A percentile compares a stretch with the other conserved stretches of the same genome.
These are phyloP conservation scores for Pleurotus djamor DNA, from an alignment of 768 basidiomycete genomes.

Conservation along the genomic window DNA sequence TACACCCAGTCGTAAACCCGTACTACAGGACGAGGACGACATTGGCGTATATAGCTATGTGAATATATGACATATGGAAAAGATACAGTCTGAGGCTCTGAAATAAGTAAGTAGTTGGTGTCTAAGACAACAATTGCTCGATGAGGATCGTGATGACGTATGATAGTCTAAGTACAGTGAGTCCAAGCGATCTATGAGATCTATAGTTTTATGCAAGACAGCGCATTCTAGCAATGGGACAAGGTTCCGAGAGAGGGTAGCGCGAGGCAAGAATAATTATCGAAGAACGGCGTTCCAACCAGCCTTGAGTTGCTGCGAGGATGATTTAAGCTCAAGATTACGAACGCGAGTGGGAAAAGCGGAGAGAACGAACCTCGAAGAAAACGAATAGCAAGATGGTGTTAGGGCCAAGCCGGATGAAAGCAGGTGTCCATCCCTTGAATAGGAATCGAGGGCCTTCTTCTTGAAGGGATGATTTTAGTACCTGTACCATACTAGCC, in stretches of 20 bases:
- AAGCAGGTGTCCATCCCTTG: constrained; percentile 90
- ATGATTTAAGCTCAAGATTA: background rate
- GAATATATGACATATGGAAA: no score
- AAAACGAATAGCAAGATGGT: constrained; percentile 85
- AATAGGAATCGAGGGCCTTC: constrained; percentile 81
- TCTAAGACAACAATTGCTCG: constrained; percentile 3
- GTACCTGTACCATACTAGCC: constrained; percentile 45
- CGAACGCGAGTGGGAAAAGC: background rate
- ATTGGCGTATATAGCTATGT: no score
- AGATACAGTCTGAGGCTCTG: no score
- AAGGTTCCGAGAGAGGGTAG: background rate
- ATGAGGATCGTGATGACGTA: background rate
- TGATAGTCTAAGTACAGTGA: constrained; percentile 6
- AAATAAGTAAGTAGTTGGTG: background rate
- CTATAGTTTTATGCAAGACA: constrained; percentile 2
- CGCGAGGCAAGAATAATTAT: background rate
- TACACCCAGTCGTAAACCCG: constrained; percentile 32
- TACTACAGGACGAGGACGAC: background rate
- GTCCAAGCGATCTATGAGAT: background rate
- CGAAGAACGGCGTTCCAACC: constrained; percentile 40
- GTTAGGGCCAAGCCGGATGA: constrained; percentile 80
- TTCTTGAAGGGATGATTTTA: constrained; percentile 58
- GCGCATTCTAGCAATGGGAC: background rate
- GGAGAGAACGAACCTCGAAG: constrained; percentile 55
- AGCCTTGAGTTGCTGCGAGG: constrained; percentile 65